A percentile compares a stretch with the other conserved stretches of the same genome.
Evolutionary conservation across 768 basidiomycete genomes (phyloP).

Genomic region (Guyanaporus albipodus): DNA sequence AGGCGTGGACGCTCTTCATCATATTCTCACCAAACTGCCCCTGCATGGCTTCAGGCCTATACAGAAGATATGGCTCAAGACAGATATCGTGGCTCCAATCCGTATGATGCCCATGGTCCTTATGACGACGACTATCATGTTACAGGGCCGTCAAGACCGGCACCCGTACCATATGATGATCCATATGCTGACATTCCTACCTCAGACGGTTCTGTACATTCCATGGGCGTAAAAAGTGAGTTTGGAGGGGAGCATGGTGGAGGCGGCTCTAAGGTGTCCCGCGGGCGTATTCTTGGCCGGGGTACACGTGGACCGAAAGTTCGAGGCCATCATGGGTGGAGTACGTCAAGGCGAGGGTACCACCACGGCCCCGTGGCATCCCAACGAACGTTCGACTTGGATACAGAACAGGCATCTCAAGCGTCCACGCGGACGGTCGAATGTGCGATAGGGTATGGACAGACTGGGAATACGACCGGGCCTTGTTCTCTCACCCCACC

Average conservation of each 20-base stretch:
- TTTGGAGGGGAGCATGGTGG: slow-evolving; percentile 18
- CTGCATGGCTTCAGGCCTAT: slow-evolving; percentile 48
- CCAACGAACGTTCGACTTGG: slow-evolving; percentile 31
- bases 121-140: slow-evolving; percentile 62
- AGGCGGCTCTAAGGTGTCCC: neutral
- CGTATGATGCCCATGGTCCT: slow-evolving; percentile 62
- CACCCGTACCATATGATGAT: slow-evolving; percentile 75
- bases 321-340: slow-evolving; percentile 14
- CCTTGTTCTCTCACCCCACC: slow-evolving; percentile 12
- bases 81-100: slow-evolving; percentile 47
- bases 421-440: slow-evolving; percentile 48
- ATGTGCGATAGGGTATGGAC: slow-evolving; percentile 40
- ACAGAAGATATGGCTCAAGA: slow-evolving; percentile 52
- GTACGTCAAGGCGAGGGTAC: slow-evolving; percentile 18
- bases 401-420: slow-evolving; percentile 31
- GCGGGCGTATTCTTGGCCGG: slow-evolving; percentile 26
- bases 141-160: slow-evolving; percentile 54
- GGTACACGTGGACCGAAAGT: slow-evolving; percentile 25
- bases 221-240: neutral
- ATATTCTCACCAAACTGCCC: slow-evolving; percentile 55
- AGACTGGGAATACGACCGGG: slow-evolving; percentile 27
- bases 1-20: slow-evolving; percentile 54
- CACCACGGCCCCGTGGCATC: slow-evolving; percentile 12
- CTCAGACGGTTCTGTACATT: slow-evolving; percentile 13
- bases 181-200: slow-evolving; percentile 58